A percentile compares a stretch with the other conserved stretches of the same genome.
phyloP scores from a whole-genome alignment of 2,329 filamentous ascomycete genomes.

The Talaromyces sp. region DNA sequence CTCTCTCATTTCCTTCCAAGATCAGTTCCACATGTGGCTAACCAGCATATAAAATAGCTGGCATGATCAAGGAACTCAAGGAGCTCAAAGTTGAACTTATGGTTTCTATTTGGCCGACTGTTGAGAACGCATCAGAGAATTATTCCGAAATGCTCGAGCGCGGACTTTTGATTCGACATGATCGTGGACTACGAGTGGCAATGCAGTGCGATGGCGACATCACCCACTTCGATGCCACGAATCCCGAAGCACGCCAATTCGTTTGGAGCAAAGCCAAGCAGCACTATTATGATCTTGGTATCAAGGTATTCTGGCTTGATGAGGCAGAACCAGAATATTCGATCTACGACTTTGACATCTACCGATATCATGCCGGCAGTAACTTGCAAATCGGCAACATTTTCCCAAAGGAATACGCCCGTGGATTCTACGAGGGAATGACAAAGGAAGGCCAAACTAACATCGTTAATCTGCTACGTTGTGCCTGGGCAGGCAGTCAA shows the following conservation, averaged over 20 bases:
- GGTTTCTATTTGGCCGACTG: slow-evolving; percentile 71
- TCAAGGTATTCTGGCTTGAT: slow-evolving; percentile 69
- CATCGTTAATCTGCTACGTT: slow-evolving; percentile 62
- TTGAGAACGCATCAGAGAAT: slow-evolving; percentile 62
- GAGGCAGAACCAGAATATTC: slow-evolving; percentile 70
- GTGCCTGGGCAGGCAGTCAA: slow-evolving; percentile 63
- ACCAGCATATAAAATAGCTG: slow-evolving; percentile 40
- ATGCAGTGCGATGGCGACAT: slow-evolving; percentile 64
- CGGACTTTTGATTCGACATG: slow-evolving; percentile 62
- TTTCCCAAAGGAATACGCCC: slow-evolving; percentile 62
- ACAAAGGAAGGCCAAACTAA: slow-evolving; percentile 55
- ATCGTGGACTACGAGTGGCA: slow-evolving; percentile 60
- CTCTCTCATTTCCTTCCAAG: neutral
- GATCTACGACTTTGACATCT: slow-evolving; percentile 68
- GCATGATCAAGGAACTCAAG: slow-evolving; percentile 65
- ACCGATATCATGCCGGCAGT: slow-evolving; percentile 60
- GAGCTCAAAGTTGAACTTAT: slow-evolving; percentile 65
- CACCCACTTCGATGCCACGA: slow-evolving; percentile 66
- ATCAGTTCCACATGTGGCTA: neutral
- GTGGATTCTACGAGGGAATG: slow-evolving; percentile 64
- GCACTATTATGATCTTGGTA: slow-evolving; percentile 65
- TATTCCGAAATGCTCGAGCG: slow-evolving; percentile 64
- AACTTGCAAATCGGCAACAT: slow-evolving; percentile 62
- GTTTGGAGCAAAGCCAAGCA: slow-evolving; percentile 62
- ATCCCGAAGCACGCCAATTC: slow-evolving; percentile 60